A percentile compares a stretch with the other conserved stretches of the same genome.
phyloP scores from a whole-genome alignment of 495 filamentous ascomycete genomes.

The Parathielavia hyrcaniae region DNA sequence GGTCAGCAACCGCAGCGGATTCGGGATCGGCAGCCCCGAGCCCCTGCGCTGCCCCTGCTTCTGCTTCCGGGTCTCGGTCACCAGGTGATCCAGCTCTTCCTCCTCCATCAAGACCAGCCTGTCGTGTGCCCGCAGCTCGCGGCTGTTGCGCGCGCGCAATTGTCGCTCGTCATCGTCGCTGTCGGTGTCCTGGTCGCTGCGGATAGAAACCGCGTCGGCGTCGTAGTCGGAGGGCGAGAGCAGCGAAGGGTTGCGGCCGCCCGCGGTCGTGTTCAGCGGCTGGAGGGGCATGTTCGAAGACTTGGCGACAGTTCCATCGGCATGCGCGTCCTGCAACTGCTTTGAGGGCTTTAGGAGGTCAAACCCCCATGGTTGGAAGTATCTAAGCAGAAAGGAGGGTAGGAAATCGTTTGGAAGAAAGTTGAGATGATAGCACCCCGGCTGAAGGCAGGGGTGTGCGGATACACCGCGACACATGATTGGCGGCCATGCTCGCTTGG shows the following conservation, averaged over 20 bases:
- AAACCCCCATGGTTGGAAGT: conserved; percentile 9
- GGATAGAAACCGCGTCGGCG: conserved; percentile 59
- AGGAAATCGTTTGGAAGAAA: background rate
- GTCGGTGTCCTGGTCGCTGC: conserved; percentile 69
- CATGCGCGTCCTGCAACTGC: background rate
- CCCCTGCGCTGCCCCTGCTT: conserved; percentile 48
- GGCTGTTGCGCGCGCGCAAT: conserved; percentile 56
- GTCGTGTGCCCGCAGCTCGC: conserved; percentile 66
- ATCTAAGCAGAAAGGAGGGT: background rate
- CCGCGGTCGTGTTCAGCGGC: conserved; percentile 26
- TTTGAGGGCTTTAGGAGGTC: background rate
- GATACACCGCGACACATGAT: background rate
- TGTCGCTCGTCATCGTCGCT: conserved; percentile 68
- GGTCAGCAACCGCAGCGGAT: conserved; percentile 38
- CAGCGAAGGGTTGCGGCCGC: conserved; percentile 37
- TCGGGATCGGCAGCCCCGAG: conserved; percentile 41
- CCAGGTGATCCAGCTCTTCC: conserved; percentile 76
- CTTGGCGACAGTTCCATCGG: background rate
- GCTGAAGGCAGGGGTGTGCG: too few relatives aligned
- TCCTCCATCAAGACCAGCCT: conserved; percentile 76
- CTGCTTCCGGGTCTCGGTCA: conserved; percentile 47
- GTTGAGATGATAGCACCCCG: background rate
- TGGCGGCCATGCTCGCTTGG: too few relatives aligned
- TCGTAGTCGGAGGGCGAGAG: conserved; percentile 61
- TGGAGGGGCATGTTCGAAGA: conserved; percentile 20